Evolutionary conservation across 306 rosid species (phyloP).

Genomic region (Fagus crenata): DNA sequence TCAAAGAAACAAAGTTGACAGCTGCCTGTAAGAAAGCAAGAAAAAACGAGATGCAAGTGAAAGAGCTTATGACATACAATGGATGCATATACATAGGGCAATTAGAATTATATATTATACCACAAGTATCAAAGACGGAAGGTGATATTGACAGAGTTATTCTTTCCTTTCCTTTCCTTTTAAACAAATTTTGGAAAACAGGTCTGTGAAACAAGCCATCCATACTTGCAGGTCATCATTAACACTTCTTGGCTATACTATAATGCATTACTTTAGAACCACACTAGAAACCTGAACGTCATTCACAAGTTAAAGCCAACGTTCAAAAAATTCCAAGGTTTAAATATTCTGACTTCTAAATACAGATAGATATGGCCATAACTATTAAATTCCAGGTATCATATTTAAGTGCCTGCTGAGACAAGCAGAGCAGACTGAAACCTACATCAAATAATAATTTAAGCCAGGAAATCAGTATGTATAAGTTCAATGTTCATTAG

Average conservation of each 20-base stretch:
- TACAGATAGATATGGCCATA: not conserved
- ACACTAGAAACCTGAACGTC: not conserved
- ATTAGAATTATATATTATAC: not conserved
- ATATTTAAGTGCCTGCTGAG: not conserved
- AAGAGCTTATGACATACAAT: not conserved
- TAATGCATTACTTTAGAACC: slow-evolving; percentile 5
- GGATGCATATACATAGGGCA: not conserved
- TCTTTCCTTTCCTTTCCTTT: slow-evolving; percentile 5
- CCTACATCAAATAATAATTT: not conserved
- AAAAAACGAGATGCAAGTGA: not conserved
- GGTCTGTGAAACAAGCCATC: not conserved
- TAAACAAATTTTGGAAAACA: slow-evolving; percentile 19
- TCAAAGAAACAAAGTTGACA: not conserved
- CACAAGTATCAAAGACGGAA: not conserved
- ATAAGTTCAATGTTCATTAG: not conserved
- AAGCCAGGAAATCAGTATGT: not conserved
- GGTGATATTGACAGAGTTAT: not conserved
- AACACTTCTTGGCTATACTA: not conserved
- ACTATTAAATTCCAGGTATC: not conserved
- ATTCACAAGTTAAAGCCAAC: not conserved
- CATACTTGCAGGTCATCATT: not conserved
- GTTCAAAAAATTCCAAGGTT: not conserved
- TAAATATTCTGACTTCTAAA: not conserved
- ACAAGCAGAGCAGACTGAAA: not conserved
- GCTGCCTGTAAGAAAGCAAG: slow-evolving; percentile 9